Conservation (phyloP, 1,284 basidiomycete genomes). For the Boletellus deceptivus region DNA sequence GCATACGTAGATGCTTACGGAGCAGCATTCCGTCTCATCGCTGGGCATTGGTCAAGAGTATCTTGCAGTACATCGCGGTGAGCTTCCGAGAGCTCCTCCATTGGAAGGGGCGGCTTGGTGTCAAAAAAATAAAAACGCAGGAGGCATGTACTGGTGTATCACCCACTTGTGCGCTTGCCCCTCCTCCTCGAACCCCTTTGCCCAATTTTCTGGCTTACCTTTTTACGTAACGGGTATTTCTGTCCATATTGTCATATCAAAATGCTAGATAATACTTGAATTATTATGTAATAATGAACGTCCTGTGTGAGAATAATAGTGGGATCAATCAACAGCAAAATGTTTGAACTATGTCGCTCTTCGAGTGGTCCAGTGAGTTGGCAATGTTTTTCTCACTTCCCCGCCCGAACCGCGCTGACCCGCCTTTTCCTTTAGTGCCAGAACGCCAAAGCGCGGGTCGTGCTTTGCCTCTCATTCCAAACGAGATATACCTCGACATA, state of each 20-base stretch:
- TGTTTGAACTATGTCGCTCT: not conserved
- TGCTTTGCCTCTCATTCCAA: constrained; percentile 25
- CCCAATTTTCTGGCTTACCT: too few relatives aligned
- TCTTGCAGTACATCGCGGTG: not conserved
- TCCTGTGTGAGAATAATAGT: too few relatives aligned
- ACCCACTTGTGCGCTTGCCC: too few relatives aligned
- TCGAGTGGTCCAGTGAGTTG: constrained; percentile 17
- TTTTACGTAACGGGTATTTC: too few relatives aligned
- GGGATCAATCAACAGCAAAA: too few relatives aligned
- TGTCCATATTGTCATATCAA: too few relatives aligned
- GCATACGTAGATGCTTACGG: not conserved
- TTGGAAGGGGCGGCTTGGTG: not conserved
- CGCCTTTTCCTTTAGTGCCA: constrained; percentile 14
- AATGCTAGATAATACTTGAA: too few relatives aligned
- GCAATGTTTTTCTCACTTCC: not conserved
- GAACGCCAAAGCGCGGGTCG: constrained; percentile 6
- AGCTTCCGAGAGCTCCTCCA: not conserved
- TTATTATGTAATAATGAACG: too few relatives aligned
- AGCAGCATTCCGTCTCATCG: not conserved
- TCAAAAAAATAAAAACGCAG: not conserved
- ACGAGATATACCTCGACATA: constrained; percentile 39
- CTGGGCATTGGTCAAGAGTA: constrained; percentile 6
- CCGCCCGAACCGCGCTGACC: too few relatives aligned
- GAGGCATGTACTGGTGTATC: too few relatives aligned
- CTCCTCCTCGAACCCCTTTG: too few relatives aligned